Conservation (phyloP, 345 rosid genomes). For the Rubroshorea leprosula region DNA sequence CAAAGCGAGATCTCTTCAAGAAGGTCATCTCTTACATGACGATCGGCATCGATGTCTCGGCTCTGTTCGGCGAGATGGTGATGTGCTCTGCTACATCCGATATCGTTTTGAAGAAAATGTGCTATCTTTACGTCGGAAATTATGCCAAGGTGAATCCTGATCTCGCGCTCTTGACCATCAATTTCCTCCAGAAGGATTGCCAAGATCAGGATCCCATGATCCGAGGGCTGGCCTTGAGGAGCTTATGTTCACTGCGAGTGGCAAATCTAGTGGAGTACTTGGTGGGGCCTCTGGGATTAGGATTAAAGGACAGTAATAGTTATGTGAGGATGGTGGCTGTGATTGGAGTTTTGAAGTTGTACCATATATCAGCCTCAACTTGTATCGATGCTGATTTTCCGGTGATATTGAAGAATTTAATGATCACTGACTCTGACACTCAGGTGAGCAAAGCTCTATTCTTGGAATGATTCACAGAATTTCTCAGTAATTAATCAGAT, state of each 20-base stretch:
- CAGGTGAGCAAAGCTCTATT: constrained; percentile 44
- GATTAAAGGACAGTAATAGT: constrained; percentile 74
- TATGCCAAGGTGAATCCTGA: constrained; percentile 96
- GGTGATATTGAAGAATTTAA: constrained; percentile 65
- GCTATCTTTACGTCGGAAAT: constrained; percentile 93
- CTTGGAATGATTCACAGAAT: constrained; percentile 4
- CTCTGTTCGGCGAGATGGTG: constrained; percentile 96
- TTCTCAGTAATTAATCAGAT: constrained; percentile 6
- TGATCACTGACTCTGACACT: constrained; percentile 79
- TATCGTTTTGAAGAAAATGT: constrained; percentile 97
- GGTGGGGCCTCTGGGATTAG: constrained; percentile 86
- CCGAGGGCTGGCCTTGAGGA: constrained; percentile 90
- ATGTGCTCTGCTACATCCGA: constrained; percentile 99
- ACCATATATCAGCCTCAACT: constrained; percentile 80
- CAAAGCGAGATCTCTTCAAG: constrained; percentile 90
- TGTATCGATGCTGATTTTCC: constrained; percentile 91
- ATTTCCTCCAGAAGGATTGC: constrained; percentile 96
- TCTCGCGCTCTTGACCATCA: constrained; percentile 82
- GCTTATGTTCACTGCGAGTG: constrained; percentile 82
- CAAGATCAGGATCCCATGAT: constrained; percentile 95
- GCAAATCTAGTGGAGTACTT: constrained; percentile 92
- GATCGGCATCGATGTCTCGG: constrained; percentile 85
- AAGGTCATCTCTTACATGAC: constrained; percentile 95
- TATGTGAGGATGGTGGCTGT: constrained; percentile 91
- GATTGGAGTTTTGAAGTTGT: constrained; percentile 79